A percentile compares a stretch with the other conserved stretches of the same genome.
Evolutionary conservation across 306 rosid species (phyloP).

Genomic region (Gynostemma pentaphyllum): DNA sequence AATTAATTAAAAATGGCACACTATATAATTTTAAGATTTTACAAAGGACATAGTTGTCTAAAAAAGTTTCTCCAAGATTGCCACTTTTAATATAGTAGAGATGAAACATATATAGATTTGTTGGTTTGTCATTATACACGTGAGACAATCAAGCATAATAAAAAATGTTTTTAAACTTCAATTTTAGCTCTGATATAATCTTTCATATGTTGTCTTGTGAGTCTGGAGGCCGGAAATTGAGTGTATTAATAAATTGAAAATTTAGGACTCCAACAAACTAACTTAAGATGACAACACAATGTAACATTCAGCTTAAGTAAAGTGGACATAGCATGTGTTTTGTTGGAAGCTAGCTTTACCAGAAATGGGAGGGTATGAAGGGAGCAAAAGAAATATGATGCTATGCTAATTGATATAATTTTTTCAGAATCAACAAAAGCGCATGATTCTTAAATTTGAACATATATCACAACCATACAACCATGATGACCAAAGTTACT

Average conservation of each 20-base stretch:
- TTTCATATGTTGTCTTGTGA: constrained; percentile 49
- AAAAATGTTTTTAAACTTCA: no score
- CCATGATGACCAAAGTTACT: not conserved
- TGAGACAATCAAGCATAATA: no score
- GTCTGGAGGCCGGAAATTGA: constrained; percentile 48
- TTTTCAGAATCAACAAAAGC: not conserved
- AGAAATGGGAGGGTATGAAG: not conserved
- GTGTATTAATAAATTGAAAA: not conserved
- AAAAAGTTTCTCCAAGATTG: no score
- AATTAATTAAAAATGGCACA: no score
- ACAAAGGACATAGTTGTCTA: no score
- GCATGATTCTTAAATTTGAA: not conserved
- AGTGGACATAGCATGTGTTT: not conserved
- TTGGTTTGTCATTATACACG: no score
- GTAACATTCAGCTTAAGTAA: not conserved
- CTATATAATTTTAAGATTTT: no score
- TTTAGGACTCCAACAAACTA: not conserved
- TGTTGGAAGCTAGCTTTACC: not conserved
- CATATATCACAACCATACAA: not conserved
- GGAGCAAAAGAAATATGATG: not conserved
- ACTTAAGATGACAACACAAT: not conserved
- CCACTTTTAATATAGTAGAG: no score
- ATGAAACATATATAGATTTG: no score
- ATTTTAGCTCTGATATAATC: constrained; percentile 52
- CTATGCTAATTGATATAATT: not conserved